Evolutionary conservation across 768 basidiomycete species (phyloP).

Genomic region (Lactarius sanguifluus): DNA sequence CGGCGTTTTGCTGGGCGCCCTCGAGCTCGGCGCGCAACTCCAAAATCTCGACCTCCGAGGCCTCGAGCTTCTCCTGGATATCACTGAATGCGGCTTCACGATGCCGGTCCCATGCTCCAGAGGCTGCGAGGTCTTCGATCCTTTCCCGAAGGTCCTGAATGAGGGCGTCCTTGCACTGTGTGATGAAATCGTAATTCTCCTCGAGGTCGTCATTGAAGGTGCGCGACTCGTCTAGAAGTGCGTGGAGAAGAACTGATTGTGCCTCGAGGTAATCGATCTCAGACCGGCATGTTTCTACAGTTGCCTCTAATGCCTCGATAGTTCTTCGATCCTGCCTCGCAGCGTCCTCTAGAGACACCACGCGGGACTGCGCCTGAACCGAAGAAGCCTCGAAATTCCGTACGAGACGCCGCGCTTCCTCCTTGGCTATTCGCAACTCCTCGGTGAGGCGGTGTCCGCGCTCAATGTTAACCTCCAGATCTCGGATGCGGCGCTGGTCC

Average conservation of each 20-base stretch:
- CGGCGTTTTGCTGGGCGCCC: constrained; percentile 27
- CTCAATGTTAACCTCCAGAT: constrained; percentile 19
- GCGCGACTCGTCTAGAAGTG: constrained; percentile 26
- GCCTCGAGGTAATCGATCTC: constrained; percentile 22
- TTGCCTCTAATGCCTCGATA: constrained; percentile 12
- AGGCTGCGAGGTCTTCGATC: constrained; percentile 14
- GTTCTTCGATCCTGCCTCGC: constrained; percentile 16
- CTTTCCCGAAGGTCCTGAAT: constrained; percentile 27
- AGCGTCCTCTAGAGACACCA: constrained; percentile 15
- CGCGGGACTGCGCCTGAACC: constrained; percentile 8
- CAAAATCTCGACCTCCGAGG: constrained; percentile 24
- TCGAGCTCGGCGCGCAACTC: constrained; percentile 28
- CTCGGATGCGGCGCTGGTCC: constrained; percentile 17
- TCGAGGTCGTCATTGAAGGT: constrained; percentile 26
- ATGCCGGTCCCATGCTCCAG: constrained; percentile 5
- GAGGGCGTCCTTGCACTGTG: constrained; percentile 28
- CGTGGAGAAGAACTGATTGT: constrained; percentile 17
- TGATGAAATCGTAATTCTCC: constrained; percentile 19
- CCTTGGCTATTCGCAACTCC: constrained; percentile 7
- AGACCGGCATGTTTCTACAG: constrained; percentile 9
- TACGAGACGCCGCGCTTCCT: constrained; percentile 14
- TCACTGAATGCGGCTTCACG: constrained; percentile 22
- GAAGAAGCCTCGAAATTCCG: constrained; percentile 13
- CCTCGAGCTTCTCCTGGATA: constrained; percentile 25
- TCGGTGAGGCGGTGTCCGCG: constrained; percentile 13